Conservation (phyloP, 805 yeast genomes). For the Ogataea haglerorum region DNA sequence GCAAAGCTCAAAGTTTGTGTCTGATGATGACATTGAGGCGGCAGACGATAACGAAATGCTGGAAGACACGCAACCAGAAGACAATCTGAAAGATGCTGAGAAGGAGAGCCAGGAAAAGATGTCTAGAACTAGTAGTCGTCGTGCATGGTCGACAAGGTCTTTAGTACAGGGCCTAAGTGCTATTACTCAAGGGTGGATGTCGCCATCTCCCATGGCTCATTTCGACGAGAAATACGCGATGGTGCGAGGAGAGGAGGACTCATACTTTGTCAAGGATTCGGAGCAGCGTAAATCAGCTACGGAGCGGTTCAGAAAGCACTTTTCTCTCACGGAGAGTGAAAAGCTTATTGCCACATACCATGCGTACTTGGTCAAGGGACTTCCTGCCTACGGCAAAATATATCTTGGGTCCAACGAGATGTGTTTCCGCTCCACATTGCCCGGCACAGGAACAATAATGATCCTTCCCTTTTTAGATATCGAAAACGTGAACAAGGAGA, state of each 20-base stretch:
- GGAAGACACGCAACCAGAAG: background rate
- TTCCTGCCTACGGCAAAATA: slow-evolving; percentile 81
- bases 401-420: slow-evolving; percentile 65
- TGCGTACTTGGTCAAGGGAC: slow-evolving; percentile 61
- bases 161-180: slow-evolving; percentile 30
- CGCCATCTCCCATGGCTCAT: slow-evolving; percentile 42
- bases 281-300: slow-evolving; percentile 46
- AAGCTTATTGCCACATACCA: slow-evolving; percentile 64
- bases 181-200: slow-evolving; percentile 26
- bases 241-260: slow-evolving; percentile 44
- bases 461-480: slow-evolving; percentile 73
- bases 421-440: slow-evolving; percentile 79
- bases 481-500: slow-evolving; percentile 64
- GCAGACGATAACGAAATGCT: slow-evolving; percentile 4
- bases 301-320: slow-evolving; percentile 60
- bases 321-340: slow-evolving; percentile 54
- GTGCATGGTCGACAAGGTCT: slow-evolving; percentile 26
- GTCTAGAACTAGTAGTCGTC: slow-evolving; percentile 6
- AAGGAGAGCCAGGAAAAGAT: background rate
- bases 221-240: slow-evolving; percentile 42
- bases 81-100: background rate
- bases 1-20: background rate
- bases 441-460: slow-evolving; percentile 78
- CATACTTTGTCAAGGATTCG: slow-evolving; percentile 43
- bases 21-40: slow-evolving; percentile 5